Evolutionary conservation across 192 early-diverging fungal species (phyloP).

Genomic region (Umbelopsis sp.): DNA sequence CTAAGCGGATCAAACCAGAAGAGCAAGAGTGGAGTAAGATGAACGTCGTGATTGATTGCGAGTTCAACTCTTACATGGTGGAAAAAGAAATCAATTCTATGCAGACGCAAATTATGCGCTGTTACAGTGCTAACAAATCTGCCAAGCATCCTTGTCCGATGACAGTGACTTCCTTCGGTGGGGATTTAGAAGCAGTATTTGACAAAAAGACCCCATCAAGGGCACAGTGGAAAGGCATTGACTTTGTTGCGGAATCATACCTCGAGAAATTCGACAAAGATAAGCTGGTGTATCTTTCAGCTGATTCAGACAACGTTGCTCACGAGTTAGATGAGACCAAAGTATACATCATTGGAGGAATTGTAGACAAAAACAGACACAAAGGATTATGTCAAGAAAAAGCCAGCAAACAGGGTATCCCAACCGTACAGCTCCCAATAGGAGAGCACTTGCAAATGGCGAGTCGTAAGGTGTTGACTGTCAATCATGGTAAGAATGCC

Average conservation of each 20-base stretch:
- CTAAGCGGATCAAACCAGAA: slow-evolving; percentile 47
- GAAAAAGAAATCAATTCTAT: slow-evolving; percentile 76
- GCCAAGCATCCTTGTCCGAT: slow-evolving; percentile 56
- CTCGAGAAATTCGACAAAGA: slow-evolving; percentile 55
- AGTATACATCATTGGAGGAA: slow-evolving; percentile 89
- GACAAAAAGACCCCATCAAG: slow-evolving; percentile 41
- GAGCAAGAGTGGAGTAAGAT: slow-evolving; percentile 56
- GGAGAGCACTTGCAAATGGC: slow-evolving; percentile 80
- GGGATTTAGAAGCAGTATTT: slow-evolving; percentile 34
- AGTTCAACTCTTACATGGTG: slow-evolving; percentile 78
- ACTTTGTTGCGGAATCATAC: slow-evolving; percentile 30
- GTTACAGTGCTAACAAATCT: slow-evolving; percentile 73
- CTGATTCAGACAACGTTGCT: slow-evolving; percentile 80
- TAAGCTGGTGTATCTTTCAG: slow-evolving; percentile 84
- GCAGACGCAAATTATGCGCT: slow-evolving; percentile 71
- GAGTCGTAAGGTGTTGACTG: slow-evolving; percentile 84
- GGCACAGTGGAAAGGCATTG: slow-evolving; percentile 42
- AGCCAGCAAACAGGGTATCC: slow-evolving; percentile 74
- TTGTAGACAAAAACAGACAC: slow-evolving; percentile 94
- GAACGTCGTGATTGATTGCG: slow-evolving; percentile 76
- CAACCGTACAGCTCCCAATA: slow-evolving; percentile 83
- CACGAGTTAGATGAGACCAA: slow-evolving; percentile 70
- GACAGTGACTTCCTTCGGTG: slow-evolving; percentile 60
- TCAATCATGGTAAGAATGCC: slow-evolving; percentile 78
- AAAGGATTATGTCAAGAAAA: slow-evolving; percentile 79